phyloP scores from a whole-genome alignment of 805 yeast genomes.

The Cyberlindnera mrakii region DNA sequence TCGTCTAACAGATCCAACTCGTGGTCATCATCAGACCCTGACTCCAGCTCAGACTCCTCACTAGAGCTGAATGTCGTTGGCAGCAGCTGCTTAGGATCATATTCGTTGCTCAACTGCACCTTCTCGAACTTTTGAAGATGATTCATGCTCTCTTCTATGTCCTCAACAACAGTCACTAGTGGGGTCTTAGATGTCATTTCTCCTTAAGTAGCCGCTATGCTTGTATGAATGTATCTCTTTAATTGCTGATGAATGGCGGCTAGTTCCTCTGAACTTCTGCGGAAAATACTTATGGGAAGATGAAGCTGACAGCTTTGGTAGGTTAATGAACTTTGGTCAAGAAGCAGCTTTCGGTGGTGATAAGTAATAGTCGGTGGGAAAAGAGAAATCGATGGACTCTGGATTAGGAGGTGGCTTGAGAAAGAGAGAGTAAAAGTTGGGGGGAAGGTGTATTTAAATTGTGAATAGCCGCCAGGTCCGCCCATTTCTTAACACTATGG shows the following conservation, averaged over 20 bases:
- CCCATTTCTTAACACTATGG: too few relatives aligned
- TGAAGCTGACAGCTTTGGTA: background rate
- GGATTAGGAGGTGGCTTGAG: background rate
- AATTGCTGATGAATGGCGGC: background rate
- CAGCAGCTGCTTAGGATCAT: constrained; percentile 12
- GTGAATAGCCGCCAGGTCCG: constrained; percentile 1
- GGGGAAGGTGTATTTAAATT: background rate
- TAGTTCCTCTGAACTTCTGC: background rate
- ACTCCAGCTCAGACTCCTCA: constrained; percentile 20
- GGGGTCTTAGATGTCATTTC: constrained; percentile 11
- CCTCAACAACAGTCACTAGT: constrained; percentile 12
- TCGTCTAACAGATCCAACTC: constrained; percentile 14
- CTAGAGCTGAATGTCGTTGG: constrained; percentile 19
- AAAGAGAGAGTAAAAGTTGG: background rate
- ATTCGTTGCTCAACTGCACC: constrained; percentile 3
- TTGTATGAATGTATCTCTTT: background rate
- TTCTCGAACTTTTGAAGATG: constrained; percentile 8
- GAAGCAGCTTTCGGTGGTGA: background rate
- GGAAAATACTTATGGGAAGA: background rate
- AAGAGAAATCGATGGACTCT: too few relatives aligned
- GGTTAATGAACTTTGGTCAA: background rate
- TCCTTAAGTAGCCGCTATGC: background rate
- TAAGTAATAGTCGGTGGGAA: background rate
- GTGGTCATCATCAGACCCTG: constrained; percentile 18
- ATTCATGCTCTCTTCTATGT: constrained; percentile 5